phyloP scores from a whole-genome alignment of 352 stramenopile species.

The Phytopythium vexans region DNA sequence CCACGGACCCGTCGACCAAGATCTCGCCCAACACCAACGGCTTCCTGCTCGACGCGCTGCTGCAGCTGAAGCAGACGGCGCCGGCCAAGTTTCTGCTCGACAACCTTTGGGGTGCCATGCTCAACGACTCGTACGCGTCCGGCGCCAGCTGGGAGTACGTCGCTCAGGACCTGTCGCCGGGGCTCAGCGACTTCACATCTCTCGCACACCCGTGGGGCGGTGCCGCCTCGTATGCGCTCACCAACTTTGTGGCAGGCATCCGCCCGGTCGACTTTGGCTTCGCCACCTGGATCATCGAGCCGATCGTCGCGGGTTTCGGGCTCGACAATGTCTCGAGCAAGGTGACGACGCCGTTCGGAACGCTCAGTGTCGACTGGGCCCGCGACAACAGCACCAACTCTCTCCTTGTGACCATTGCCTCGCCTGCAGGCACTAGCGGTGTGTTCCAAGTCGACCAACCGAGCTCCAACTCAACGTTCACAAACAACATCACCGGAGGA shows the following conservation, averaged over 20 bases:
- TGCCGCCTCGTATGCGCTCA: conserved; percentile 20
- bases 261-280: conserved; percentile 16
- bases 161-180: conserved; percentile 12
- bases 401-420: not conserved
- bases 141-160: conserved; percentile 25
- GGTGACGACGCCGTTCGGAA: not conserved
- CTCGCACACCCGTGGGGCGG: conserved; percentile 23
- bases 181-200: conserved; percentile 17
- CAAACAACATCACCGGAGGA: not conserved
- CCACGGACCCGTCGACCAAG: conserved; percentile 9
- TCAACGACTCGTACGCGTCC: conserved; percentile 17
- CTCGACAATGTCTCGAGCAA: not conserved
- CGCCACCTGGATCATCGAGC: conserved; percentile 21
- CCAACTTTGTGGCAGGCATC: conserved; percentile 24
- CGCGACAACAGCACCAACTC: not conserved
- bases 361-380: not conserved
- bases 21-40: conserved; percentile 31
- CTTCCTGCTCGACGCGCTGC: conserved; percentile 20
- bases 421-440: not conserved
- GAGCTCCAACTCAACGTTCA: not conserved
- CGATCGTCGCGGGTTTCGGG: conserved; percentile 11
- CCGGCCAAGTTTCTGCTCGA: conserved; percentile 20
- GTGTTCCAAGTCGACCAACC: not conserved
- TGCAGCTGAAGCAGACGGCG: conserved; percentile 13
- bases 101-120: conserved; percentile 28